Evolutionary conservation across 1,284 basidiomycete genomes (phyloP), one percentile per base, ranked within the genome.

Genomic region (Moniliella sp.): DNA sequence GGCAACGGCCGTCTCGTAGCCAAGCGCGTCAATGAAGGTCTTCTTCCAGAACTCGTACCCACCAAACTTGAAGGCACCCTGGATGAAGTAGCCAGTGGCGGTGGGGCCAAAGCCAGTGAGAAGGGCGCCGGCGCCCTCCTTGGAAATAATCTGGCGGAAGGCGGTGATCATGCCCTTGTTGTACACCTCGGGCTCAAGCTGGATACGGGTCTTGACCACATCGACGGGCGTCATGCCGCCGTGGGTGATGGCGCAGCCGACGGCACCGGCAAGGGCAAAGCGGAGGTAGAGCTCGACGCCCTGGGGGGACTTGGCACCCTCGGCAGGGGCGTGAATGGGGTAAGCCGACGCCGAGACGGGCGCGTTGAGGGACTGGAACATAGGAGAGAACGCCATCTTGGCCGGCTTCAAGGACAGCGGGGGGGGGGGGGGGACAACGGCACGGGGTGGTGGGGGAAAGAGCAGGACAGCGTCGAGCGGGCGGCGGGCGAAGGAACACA

Each of bases 201-300:
- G 84, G 75, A 93, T 91, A 69, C 86, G 81, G 63, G 84, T 91
- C 71, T 15, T 16, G 45, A 57, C 52, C 25, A 50, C 50, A 50
- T 51, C 48, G 37, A 48, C 41, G 14, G 47, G 50, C 15, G 50
- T 54, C 32, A 57, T 39, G 31, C 50, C 55, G 41, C 83, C 84
- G 64, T 93, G 84, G 48, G 84, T 91, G 63, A 84, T 37, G 66
- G 83, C 81, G 58, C 84, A 93, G 43, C 84, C 82, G 49, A 88
- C 71, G 47, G 73, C 71, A 73, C 84, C 83, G 57, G 82, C 83
- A 43, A 93, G 57, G 43, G 66, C 66, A 62, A 69, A 68, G 38
- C 66, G 59, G 33, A 66, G 42, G 62, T 68, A 69, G 31, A n/a
- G n/a, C n/a, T n/a, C n/a, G n/a, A n/a, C n/a, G n/a, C n/a, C n/a